Evolutionary conservation across 1,139 yeast genomes (phyloP).

Genomic region (Debaryomyces sp.): DNA sequence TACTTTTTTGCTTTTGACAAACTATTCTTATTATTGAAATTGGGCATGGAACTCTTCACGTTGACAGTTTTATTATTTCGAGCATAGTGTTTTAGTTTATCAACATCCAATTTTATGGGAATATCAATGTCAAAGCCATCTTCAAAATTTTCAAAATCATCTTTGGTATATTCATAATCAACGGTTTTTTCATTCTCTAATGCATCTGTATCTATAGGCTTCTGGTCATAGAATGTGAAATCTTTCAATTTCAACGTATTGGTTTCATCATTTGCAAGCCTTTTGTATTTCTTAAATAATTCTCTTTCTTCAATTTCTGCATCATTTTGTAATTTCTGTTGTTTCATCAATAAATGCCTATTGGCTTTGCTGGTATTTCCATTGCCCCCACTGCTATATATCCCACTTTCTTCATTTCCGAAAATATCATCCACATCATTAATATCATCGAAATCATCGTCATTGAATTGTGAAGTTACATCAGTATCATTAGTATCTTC

Average conservation of each 20-base stretch:
- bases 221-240: constrained; percentile 20
- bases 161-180: constrained; percentile 40
- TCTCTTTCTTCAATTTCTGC: constrained; percentile 42
- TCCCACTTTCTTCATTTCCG: constrained; percentile 42
- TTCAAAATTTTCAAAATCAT: constrained; percentile 44
- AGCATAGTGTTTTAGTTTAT: constrained; percentile 14
- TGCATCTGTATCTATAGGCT: constrained; percentile 27
- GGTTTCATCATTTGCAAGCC: constrained; percentile 19
- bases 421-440: constrained; percentile 34
- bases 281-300: constrained; percentile 21
- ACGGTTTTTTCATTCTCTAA: constrained; percentile 38
- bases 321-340: constrained; percentile 31
- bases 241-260: constrained; percentile 37
- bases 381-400: constrained; percentile 21
- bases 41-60: constrained; percentile 33
- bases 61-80: constrained; percentile 9
- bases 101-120: constrained; percentile 15
- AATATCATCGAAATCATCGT: constrained; percentile 45
- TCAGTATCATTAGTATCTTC: constrained; percentile 44
- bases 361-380: constrained; percentile 19
- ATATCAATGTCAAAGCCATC: constrained; percentile 30
- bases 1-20: constrained; percentile 25
- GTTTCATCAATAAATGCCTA: constrained; percentile 24
- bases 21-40: constrained; percentile 15
- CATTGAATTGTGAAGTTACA: constrained; percentile 42